Evolutionary conservation across 805 yeast genomes (phyloP), one percentile per base, ranked within the genome.

Genomic region (Saturnispora silvae): DNA sequence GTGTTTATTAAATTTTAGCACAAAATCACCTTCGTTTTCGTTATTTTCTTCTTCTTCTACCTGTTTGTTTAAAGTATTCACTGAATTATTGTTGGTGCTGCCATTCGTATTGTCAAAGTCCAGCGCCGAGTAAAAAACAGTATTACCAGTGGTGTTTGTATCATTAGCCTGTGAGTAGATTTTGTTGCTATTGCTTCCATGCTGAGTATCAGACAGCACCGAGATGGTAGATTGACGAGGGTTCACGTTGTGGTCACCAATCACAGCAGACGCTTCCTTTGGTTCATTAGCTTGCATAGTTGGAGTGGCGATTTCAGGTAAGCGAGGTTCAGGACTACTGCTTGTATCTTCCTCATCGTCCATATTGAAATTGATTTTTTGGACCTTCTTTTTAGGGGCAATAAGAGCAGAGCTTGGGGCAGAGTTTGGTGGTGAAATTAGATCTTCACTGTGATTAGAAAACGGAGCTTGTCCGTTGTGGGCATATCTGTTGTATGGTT

Each of bases 311-410:
- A 18, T 16, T n/a, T 19, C 20, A 9, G 28, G 19, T 28, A 14
- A 22, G 24, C 18, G 28, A 25, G 7, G 10, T 22, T 22, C 24
- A 10, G 7, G 10, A n/a, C n/a, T n/a, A n/a, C n/a, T n/a, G n/a
- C n/a, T n/a, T n/a, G n/a, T n/a, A 11, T 25, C 7, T 7, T 25
- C 28, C 10, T n/a, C 15, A 25, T 25, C 28, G 5, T 25, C 15
- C 11, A 15, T 5, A 22, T 31, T 30, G 31, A 36, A 36, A 16
- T 31, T 23, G 15, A 36, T 36, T 23, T 36, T 36, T 3, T 36
- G 39, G 5, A 36, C 39, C 14, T 36, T 36, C 20, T 31, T 36
- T 6, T 11, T 18, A 16, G n/a, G 22, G 14, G n/a, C 6, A 29
- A 20, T 8, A 8, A 23, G 10, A 10, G 15, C 31, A 23, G 10